Evolutionary conservation across 2,329 filamentous ascomycete genomes (phyloP).

Genomic region (Aspergillus sp.): DNA sequence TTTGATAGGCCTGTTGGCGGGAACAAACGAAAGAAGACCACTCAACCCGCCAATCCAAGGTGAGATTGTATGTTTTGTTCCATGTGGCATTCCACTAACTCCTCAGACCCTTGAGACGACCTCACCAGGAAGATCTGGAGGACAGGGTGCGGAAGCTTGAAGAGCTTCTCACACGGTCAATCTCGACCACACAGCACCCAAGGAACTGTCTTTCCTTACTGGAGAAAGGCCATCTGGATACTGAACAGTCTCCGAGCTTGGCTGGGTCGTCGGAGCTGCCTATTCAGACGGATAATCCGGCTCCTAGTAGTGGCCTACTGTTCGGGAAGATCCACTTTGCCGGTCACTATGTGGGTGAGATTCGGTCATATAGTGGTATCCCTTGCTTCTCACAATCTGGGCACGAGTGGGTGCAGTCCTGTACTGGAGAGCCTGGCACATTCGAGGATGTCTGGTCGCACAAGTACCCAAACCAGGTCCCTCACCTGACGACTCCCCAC

Average conservation of each 20-base stretch:
- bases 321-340: slow-evolving; percentile 8
- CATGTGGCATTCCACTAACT: not conserved
- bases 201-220: not conserved
- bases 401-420: slow-evolving; percentile 2
- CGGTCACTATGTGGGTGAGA: slow-evolving; percentile 2
- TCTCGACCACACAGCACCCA: slow-evolving; percentile 1
- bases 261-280: not conserved
- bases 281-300: not conserved
- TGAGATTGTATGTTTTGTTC: not conserved
- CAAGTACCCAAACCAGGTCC: not conserved
- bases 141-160: not conserved
- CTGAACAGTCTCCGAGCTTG: not conserved
- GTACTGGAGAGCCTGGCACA: not conserved
- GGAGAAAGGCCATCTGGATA: not conserved
- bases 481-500: not conserved
- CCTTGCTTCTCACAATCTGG: slow-evolving; percentile 1
- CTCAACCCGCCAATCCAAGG: not conserved
- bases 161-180: slow-evolving; percentile 4
- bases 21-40: slow-evolving; percentile 4
- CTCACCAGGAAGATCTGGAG: not conserved
- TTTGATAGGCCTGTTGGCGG: slow-evolving; percentile 4
- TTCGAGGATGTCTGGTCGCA: not conserved
- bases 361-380: not conserved
- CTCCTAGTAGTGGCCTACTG: not conserved
- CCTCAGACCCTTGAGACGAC: not conserved